Evolutionary conservation across 2,329 filamentous ascomycete genomes (phyloP).

Genomic region (Penicillium brasilianum): DNA sequence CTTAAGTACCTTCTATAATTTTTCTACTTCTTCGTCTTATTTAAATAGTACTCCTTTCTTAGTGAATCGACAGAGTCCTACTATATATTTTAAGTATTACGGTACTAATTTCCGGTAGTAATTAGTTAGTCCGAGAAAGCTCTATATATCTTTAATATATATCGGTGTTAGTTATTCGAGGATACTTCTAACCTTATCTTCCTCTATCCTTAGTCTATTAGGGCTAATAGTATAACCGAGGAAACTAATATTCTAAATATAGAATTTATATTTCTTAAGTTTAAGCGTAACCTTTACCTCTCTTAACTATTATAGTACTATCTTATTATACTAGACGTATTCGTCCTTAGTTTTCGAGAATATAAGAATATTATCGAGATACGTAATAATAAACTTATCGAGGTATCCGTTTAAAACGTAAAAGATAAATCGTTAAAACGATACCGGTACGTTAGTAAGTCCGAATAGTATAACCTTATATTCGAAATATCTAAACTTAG

Average conservation of each 20-base stretch:
- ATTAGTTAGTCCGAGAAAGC: too few relatives aligned
- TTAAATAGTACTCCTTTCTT: too few relatives aligned
- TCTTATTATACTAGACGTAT: not conserved
- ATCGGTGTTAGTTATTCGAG: not conserved
- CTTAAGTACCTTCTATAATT: too few relatives aligned
- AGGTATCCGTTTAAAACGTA: not conserved
- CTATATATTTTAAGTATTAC: too few relatives aligned
- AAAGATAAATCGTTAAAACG: not conserved
- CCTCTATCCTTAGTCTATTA: too few relatives aligned
- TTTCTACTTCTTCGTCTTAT: too few relatives aligned
- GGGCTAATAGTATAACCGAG: not conserved
- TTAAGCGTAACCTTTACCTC: not conserved
- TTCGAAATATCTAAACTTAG: not conserved
- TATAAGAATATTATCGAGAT: slow-evolving; percentile 6
- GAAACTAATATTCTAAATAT: too few relatives aligned
- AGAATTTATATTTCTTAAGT: too few relatives aligned
- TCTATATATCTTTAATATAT: not conserved
- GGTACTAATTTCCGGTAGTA: too few relatives aligned
- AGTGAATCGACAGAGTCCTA: too few relatives aligned
- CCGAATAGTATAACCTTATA: not conserved
- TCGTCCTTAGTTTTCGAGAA: slow-evolving; percentile 3
- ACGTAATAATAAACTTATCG: slow-evolving; percentile 2
- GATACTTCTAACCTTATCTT: not conserved
- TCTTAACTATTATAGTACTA: not conserved
- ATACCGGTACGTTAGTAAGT: not conserved